Evolutionary conservation across 1,284 basidiomycete species (phyloP), one percentile per base, ranked within the genome.

Genomic region (Anthracocystis setariae): DNA sequence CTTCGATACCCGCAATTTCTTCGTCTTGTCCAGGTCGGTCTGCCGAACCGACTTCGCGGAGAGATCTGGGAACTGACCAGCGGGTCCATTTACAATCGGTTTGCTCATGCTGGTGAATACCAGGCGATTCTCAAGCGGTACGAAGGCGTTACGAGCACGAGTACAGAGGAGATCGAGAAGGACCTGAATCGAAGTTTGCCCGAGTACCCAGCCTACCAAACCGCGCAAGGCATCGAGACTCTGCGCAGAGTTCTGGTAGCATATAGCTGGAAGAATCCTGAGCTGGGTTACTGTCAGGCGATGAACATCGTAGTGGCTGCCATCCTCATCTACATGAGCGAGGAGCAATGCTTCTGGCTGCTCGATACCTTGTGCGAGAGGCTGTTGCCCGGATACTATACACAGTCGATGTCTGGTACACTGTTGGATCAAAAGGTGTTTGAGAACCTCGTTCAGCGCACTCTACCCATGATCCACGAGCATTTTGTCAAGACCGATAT

Each of bases 81-180:
- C 8, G 96, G 96, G 1, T 96, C 94, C 1, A 87, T 98, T 59
- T 76, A 90, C 83, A 88, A 96, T 24, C 92, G 96, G 10, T 94
- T 92, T 77, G 87, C 89, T 44, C 90, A 96, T 72, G 92, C 92
- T 1, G 92, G 94, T 18, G 87, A 89, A 71, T 99, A 97, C 82
- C 86, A 89, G n/a, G 86, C 87, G 5, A 86, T 98, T 25, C 84
- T 97, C 8, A 88, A 89, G 50, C 89, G 92, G 52, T 90, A 95
- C 82, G 87, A 88, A 56, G 94, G 92, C 12, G 88, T 90, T 61
- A 89, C 88, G 21, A 94, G 88, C 51, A 91, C 91, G 8, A 94
- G 92, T 76, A 96, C 95, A 0, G 96, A 99, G 82, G 96, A 99
- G 83, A 99, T 99, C 48, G 96, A 98, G 85, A 99, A 99, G 84